phyloP scores from a whole-genome alignment of 108 stramenopile species.

The Asterionellopsis glacialis region DNA sequence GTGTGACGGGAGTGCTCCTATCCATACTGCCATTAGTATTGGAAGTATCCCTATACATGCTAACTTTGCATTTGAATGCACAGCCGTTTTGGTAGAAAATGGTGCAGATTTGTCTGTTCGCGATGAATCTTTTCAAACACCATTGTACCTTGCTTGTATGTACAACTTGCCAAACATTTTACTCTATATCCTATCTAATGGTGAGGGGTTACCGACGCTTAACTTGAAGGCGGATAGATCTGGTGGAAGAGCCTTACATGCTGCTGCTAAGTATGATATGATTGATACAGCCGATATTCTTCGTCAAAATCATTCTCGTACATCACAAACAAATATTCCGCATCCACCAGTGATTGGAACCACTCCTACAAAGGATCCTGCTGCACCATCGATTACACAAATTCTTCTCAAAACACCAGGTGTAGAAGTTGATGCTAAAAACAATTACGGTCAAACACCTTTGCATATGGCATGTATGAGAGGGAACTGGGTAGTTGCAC shows the following conservation, averaged over 20 bases:
- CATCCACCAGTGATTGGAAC: background rate
- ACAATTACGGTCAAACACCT: slow-evolving; percentile 76
- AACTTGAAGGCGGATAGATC: slow-evolving; percentile 68
- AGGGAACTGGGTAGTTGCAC: slow-evolving; percentile 79
- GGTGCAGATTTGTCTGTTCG: slow-evolving; percentile 73
- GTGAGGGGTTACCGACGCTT: slow-evolving; percentile 56
- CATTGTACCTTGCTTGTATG: slow-evolving; percentile 74
- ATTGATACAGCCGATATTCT: slow-evolving; percentile 7
- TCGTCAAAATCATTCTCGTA: slow-evolving; percentile 8
- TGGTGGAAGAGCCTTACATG: slow-evolving; percentile 76
- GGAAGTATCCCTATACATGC: slow-evolving; percentile 60
- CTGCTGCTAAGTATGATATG: slow-evolving; percentile 80
- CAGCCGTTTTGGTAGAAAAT: slow-evolving; percentile 42
- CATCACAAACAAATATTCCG: slow-evolving; percentile 14
- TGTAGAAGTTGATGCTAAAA: slow-evolving; percentile 75
- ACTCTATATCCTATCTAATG: slow-evolving; percentile 47
- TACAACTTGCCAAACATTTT: slow-evolving; percentile 65
- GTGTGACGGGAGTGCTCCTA: slow-evolving; percentile 79
- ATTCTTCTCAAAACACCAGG: slow-evolving; percentile 54
- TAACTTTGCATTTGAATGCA: slow-evolving; percentile 72
- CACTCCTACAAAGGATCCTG: slow-evolving; percentile 2
- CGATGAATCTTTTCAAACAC: slow-evolving; percentile 82
- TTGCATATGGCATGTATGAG: slow-evolving; percentile 72
- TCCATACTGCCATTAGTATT: slow-evolving; percentile 81
- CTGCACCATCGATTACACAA: slow-evolving; percentile 37